Percentiles rank a stretch among this genome's conserved stretches.
Conservation (phyloP, 257 asterid genomes). For the Nicotiana knightiana region DNA sequence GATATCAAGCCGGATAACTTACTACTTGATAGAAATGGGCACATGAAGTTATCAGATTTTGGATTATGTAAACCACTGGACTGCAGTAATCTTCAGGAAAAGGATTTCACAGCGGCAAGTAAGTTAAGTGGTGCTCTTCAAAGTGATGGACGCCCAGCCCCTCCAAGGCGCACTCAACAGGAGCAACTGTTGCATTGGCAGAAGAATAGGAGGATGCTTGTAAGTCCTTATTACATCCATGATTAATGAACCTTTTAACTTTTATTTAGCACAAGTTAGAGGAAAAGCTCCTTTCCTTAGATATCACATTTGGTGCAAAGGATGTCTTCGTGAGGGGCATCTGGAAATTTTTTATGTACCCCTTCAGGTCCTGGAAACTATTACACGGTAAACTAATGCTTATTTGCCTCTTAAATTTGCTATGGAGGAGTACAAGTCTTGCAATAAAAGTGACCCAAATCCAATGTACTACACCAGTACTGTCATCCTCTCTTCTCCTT, state of each 20-base stretch:
- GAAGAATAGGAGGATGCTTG: conserved; percentile 94
- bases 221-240: conserved; percentile 28
- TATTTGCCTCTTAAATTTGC: neutral
- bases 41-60: conserved; percentile 93
- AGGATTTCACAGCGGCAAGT: conserved; percentile 74
- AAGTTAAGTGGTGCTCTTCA: conserved; percentile 72
- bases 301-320: neutral
- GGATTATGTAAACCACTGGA: conserved; percentile 94
- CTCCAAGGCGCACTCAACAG: conserved; percentile 88
- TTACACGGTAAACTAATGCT: neutral
- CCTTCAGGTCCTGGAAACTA: neutral
- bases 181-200: conserved; percentile 96
- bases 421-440: neutral
- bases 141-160: conserved; percentile 89
- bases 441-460: neutral
- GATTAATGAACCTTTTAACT: neutral
- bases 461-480: neutral
- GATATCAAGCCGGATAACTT: conserved; percentile 98
- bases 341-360: neutral
- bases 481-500: neutral
- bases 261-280: neutral
- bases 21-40: conserved; percentile 91
- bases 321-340: neutral
- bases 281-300: neutral
- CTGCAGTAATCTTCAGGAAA: conserved; percentile 89